phyloP scores from a whole-genome alignment of 73 alveolate species.

The Tetrahymena thermophila region DNA sequence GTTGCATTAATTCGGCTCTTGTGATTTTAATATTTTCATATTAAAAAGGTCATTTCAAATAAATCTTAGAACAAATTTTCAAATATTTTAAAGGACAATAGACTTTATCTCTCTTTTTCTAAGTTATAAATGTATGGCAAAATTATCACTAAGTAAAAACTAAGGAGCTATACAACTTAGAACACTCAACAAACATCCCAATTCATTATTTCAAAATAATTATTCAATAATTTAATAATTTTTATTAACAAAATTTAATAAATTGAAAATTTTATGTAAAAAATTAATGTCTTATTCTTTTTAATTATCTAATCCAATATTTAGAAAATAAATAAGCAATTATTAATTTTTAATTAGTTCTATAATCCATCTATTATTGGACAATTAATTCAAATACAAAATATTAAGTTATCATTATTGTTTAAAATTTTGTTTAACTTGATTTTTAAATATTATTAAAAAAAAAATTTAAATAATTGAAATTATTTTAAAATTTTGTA shows the following conservation, averaged over 20 bases:
- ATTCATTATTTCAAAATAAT: neutral
- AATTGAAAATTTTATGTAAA: neutral
- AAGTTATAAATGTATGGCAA: neutral
- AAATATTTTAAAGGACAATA: neutral
- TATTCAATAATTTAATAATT: neutral
- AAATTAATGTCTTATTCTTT: no score
- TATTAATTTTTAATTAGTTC: no score
- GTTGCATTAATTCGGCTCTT: neutral
- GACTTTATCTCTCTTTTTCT: neutral
- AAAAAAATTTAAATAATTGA: no score
- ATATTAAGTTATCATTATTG: no score
- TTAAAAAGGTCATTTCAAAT: neutral
- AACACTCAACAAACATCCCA: neutral
- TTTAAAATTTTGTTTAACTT: no score
- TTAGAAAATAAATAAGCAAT: no score
- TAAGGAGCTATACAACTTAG: neutral
- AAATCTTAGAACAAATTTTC: neutral
- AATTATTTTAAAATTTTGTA: no score
- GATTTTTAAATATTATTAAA: no score
- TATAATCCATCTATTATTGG: no score
- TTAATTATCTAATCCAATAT: no score
- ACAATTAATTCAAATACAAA: no score
- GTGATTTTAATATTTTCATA: neutral
- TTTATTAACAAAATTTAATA: neutral
- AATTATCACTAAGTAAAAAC: neutral